Base-by-base conservation (phyloP, 2,329 filamentous ascomycete genomes). In the Clathrospora elynae region DNA sequence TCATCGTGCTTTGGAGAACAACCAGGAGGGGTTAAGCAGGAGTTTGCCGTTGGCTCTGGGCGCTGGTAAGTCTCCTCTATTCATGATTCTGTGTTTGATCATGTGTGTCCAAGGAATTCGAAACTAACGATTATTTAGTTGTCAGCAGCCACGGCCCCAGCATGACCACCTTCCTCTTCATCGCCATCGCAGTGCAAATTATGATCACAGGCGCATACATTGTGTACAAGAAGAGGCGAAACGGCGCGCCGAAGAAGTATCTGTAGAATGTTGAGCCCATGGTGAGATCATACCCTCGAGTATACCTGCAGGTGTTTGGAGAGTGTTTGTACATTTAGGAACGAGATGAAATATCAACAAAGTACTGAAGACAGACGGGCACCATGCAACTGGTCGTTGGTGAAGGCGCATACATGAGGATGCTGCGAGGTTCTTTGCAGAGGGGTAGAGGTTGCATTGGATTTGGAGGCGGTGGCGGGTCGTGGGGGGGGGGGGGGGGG, bases 231-330 rank as follows among this genome's bases (percentile, higher is more conserved):
- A 81, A 84, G 59, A 84, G 86, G 64, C 82, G 86, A 72, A 78
- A 81, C 25, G 83, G 78, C 52, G 82, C 84, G 70, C 89, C 89
- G n/a, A 96, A 96, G 79, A 96, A 96, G 75, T 96, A 90, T 71
- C 74, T 96, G 66, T 96, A 53, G 10, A 25, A 2, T n/a, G n/a
- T n/a, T n/a, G n/a, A n/a, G n/a, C n/a, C n/a, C n/a, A n/a, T n/a
- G n/a, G n/a, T n/a, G n/a, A n/a, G n/a, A n/a, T n/a, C n/a, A n/a
- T n/a, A n/a, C n/a, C n/a, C n/a, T n/a, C n/a, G n/a, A n/a, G n/a
- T n/a, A n/a, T n/a, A n/a, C n/a, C n/a, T n/a, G n/a, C n/a, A n/a
- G n/a, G n/a, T n/a, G n/a, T n/a, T n/a, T n/a, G n/a, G n/a, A n/a
- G n/a, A n/a, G n/a, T n/a, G n/a, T n/a, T n/a, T n/a, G n/a, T n/a